Conservation (phyloP, 306 rosid species). For the Gastrolobium villosum region DNA sequence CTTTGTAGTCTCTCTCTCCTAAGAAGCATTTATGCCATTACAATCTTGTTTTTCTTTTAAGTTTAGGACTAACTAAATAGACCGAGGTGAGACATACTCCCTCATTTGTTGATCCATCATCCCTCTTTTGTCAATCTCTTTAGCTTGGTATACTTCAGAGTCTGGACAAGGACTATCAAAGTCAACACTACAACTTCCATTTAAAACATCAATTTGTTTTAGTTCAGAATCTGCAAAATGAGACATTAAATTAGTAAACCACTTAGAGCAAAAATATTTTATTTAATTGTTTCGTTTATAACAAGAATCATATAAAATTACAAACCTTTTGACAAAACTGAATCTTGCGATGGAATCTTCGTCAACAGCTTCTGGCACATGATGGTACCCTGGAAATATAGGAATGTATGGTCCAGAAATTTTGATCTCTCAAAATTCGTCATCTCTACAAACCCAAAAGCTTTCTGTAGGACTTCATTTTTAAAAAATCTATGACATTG, state of each 20-base stretch:
- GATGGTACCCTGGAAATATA: constrained; percentile 78
- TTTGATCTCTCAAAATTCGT: constrained; percentile 65
- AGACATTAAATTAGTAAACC: constrained; percentile 10
- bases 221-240: constrained; percentile 52
- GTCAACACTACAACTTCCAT: constrained; percentile 31
- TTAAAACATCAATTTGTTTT: constrained; percentile 33
- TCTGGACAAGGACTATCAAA: constrained; percentile 46
- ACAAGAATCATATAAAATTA: constrained; percentile 14
- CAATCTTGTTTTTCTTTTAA: constrained; percentile 35
- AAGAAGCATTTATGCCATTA: constrained; percentile 4
- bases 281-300: constrained; percentile 1
- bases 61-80: constrained; percentile 17
- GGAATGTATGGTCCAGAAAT: constrained; percentile 75
- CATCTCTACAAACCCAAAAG: constrained; percentile 82
- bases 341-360: constrained; percentile 48
- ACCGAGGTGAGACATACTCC: constrained; percentile 64
- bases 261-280: constrained; percentile 10
- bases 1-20: constrained; percentile 10
- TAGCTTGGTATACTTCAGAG: constrained; percentile 64
- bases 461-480: constrained; percentile 13
- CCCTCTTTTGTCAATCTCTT: constrained; percentile 51
- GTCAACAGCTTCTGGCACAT: constrained; percentile 85
- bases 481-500: neutral
- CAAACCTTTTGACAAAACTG: constrained; percentile 55
- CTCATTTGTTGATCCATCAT: constrained; percentile 43